These are phyloP conservation scores for Plasmodium fragile DNA, from an alignment of 169 alveolate species.

Conservation along the genomic window DNA sequence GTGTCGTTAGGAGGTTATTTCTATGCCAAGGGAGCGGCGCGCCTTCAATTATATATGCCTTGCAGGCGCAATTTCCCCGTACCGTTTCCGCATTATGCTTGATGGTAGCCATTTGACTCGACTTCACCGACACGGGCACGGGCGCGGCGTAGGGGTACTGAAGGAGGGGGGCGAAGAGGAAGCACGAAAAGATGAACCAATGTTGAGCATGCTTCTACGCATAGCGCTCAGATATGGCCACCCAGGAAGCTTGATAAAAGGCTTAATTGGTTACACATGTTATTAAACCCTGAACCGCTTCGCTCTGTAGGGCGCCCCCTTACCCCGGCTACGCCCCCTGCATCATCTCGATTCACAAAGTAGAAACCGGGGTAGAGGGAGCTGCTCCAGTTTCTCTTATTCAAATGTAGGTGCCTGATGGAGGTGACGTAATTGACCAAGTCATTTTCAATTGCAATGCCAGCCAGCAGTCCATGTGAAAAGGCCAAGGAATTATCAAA, in stretches of 20 bases:
- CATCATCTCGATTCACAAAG: conserved; percentile 13
- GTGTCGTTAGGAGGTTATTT: background rate
- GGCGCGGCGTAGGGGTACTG: conserved; percentile 60
- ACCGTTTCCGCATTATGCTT: conserved; percentile 63
- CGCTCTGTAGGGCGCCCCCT: no score
- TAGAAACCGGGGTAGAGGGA: conserved; percentile 55
- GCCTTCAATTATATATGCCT: no score
- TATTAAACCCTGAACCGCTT: no score
- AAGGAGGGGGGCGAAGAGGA: background rate
- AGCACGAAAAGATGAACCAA: background rate
- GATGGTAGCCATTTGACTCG: conserved; percentile 65
- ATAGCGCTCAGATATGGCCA: background rate
- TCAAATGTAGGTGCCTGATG: conserved; percentile 36
- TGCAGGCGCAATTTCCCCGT: background rate
- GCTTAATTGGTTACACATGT: background rate
- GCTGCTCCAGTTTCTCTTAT: conserved; percentile 50
- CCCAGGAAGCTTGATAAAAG: background rate
- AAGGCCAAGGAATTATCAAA: conserved; percentile 65
- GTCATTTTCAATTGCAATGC: conserved; percentile 63
- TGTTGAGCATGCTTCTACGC: background rate
- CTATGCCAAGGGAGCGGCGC: background rate
- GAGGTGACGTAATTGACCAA: conserved; percentile 58
- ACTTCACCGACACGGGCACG: conserved; percentile 47
- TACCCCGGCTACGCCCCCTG: background rate
- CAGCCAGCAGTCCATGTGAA: conserved; percentile 56